Base-by-base conservation (phyloP, 1,284 basidiomycete genomes). In the Microbotryum silenes-acaulis region DNA sequence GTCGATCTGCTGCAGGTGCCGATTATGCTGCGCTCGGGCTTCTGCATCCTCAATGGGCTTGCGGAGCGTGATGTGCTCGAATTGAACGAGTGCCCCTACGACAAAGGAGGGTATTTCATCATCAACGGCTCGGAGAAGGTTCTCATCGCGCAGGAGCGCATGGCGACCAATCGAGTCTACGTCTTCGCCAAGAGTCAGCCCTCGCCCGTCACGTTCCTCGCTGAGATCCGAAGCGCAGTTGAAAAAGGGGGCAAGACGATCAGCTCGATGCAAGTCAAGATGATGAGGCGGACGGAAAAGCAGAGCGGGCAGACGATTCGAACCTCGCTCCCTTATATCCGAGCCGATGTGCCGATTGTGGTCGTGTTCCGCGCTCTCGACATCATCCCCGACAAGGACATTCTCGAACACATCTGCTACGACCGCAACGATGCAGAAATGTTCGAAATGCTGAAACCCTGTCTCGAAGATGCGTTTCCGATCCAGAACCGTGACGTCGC, bases 71-170 rank as follows among this genome's bases (percentile, higher is more conserved):
- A 89, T 71, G 80, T 93, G 53, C 92, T 87, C 75, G 87, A 91
- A 71, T 79, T 97, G 69, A 96, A 96, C 74, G 94, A 99, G 78
- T 99, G 94, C 73, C 94, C 94, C 2, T 94, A 93, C 74, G 96
- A 99, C 76, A 90, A 77, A 71, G 94, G 94, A 75, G 94, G 94
- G 64, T 99, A 99, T 78, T 99, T 99, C 76, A 91, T 99, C 76
- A 97, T 99, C 79, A 98, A 97, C 72, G 94, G 94, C 31, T 98
- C 96, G 2, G 94, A 99, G 77, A 99, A 99, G 77, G 94, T 99
- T 31, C 81, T 99, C 68, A 99, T 99, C 77, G 94, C 96, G 0
- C 94, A 99, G 75, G 94, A 99, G 77, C 85, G 96, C 57, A 98
- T 98, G 93, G 94, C 96, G 10, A 94, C 92, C 48, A 99, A 99